Conservation (phyloP, 2,329 filamentous ascomycete species). For the Bipolaris cookei region DNA sequence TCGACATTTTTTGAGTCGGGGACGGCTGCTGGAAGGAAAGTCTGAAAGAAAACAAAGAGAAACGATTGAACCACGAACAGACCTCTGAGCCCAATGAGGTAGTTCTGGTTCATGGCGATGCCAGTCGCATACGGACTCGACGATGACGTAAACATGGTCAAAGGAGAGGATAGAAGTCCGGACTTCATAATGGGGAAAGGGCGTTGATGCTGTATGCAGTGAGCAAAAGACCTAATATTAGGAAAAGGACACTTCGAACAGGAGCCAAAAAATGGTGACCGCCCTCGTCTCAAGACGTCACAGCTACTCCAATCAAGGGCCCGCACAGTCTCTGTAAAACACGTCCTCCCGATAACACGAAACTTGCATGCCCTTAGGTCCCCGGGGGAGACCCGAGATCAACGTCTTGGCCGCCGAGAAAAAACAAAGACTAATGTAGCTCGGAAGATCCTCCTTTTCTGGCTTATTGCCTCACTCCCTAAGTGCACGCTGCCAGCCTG, state of each 20-base stretch:
- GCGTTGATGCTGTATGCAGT: slow-evolving; percentile 4
- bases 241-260: slow-evolving; percentile 4
- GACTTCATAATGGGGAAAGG: slow-evolving; percentile 27
- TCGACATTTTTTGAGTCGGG: slow-evolving; percentile 43
- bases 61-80: slow-evolving; percentile 54
- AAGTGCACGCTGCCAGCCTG: background rate
- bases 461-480: slow-evolving; percentile 7
- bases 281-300: background rate
- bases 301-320: slow-evolving; percentile 3
- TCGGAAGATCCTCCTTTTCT: slow-evolving; percentile 1
- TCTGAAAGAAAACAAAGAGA: slow-evolving; percentile 55
- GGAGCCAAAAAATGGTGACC: background rate
- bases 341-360: slow-evolving; percentile 9
- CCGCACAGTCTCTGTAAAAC: slow-evolving; percentile 6
- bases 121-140: slow-evolving; percentile 15
- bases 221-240: slow-evolving; percentile 6
- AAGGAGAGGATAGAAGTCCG: slow-evolving; percentile 21
- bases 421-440: slow-evolving; percentile 5
- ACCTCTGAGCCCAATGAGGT: slow-evolving; percentile 55
- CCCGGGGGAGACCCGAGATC: slow-evolving; percentile 32
- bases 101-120: slow-evolving; percentile 35
- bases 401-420: slow-evolving; percentile 14
- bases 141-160: slow-evolving; percentile 21
- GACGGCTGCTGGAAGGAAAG: slow-evolving; percentile 54
- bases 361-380: slow-evolving; percentile 6